Evolutionary conservation across 805 yeast species (phyloP).

Genomic region (Sugiyamaella marilandica): DNA sequence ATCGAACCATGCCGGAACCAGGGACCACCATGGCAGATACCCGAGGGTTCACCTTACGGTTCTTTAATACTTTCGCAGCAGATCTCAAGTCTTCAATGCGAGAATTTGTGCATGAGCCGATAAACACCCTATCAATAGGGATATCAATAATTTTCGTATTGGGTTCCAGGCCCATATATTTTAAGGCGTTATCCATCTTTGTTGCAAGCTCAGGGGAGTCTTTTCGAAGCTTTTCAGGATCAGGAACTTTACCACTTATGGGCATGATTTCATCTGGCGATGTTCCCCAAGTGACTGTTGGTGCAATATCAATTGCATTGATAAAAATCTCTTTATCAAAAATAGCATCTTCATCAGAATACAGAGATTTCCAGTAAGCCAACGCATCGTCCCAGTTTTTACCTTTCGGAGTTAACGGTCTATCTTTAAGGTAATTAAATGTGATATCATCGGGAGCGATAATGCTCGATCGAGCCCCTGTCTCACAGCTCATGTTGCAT

Average conservation of each 20-base stretch:
- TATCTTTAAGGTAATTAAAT: constrained; percentile 79
- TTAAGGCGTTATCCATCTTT: constrained; percentile 85
- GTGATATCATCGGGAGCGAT: constrained; percentile 90
- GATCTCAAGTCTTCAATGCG: constrained; percentile 94
- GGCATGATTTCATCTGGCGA: constrained; percentile 98
- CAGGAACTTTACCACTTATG: constrained; percentile 83
- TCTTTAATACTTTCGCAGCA: constrained; percentile 89
- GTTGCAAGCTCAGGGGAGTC: constrained; percentile 62
- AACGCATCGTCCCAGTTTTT: constrained; percentile 93
- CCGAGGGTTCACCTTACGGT: constrained; percentile 74
- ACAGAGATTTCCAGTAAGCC: constrained; percentile 79
- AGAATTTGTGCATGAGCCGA: constrained; percentile 97
- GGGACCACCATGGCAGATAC: constrained; percentile 91
- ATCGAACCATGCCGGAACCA: constrained; percentile 91
- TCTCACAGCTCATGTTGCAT: constrained; percentile 98
- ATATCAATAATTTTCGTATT: constrained; percentile 71
- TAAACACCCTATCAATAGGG: constrained; percentile 83
- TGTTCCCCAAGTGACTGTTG: constrained; percentile 99
- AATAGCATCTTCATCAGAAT: constrained; percentile 81
- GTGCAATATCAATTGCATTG: constrained; percentile 78
- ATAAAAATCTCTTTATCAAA: constrained; percentile 80
- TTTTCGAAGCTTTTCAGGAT: constrained; percentile 57
- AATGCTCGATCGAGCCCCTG: constrained; percentile 99
- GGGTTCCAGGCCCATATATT: constrained; percentile 85
- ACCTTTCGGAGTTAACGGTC: constrained; percentile 92